A percentile compares a stretch with the other conserved stretches of the same genome.
These are phyloP conservation scores for Capsella bursapastoris DNA, from an alignment of 345 rosid species.

Conservation along the genomic window DNA sequence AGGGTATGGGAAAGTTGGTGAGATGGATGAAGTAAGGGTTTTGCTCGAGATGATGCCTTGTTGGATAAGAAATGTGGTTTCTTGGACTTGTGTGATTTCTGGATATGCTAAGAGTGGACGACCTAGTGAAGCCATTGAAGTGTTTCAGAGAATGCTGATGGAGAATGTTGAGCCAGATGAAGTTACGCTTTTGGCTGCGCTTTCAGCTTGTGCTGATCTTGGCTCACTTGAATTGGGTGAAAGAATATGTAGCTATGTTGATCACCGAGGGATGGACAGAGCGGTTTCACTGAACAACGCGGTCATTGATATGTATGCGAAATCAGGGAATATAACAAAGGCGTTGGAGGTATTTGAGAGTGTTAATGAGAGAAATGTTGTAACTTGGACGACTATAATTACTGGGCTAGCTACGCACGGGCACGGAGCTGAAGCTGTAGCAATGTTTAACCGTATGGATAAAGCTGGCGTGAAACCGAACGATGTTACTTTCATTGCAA, in stretches of 20 bases:
- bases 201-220: slow-evolving; percentile 73
- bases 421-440: slow-evolving; percentile 65
- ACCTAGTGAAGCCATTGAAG: slow-evolving; percentile 55
- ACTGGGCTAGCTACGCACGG: slow-evolving; percentile 74
- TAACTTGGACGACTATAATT: slow-evolving; percentile 78
- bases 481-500: slow-evolving; percentile 69
- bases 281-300: slow-evolving; percentile 60
- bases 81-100: slow-evolving; percentile 76
- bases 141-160: slow-evolving; percentile 63
- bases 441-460: slow-evolving; percentile 70
- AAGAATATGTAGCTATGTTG: slow-evolving; percentile 57
- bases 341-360: slow-evolving; percentile 62
- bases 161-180: slow-evolving; percentile 72
- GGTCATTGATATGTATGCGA: slow-evolving; percentile 73
- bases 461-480: slow-evolving; percentile 55
- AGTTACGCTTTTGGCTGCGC: slow-evolving; percentile 61
- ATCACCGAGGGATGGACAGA: slow-evolving; percentile 44
- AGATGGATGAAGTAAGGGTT: slow-evolving; percentile 50
- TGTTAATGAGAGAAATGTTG: slow-evolving; percentile 51
- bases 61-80: slow-evolving; percentile 55
- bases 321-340: slow-evolving; percentile 63
- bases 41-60: slow-evolving; percentile 64
- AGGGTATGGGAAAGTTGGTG: slow-evolving; percentile 55
- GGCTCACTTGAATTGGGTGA: slow-evolving; percentile 68
- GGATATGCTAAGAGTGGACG: slow-evolving; percentile 60